Base-by-base conservation (phyloP, 768 basidiomycete genomes). In the Leccinum subgranulosum region DNA sequence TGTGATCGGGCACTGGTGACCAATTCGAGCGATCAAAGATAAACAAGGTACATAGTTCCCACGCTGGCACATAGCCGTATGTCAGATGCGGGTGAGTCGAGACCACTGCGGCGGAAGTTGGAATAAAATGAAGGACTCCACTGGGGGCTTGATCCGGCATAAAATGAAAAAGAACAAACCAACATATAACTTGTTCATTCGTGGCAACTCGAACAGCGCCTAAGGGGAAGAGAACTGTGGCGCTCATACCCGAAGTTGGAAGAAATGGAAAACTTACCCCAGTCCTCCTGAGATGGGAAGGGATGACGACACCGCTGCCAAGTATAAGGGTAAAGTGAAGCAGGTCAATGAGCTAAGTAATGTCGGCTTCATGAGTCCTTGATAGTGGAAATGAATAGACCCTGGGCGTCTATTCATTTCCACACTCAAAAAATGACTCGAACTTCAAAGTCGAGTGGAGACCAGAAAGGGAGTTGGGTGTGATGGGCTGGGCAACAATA, bases 1-100 rank as follows among this genome's bases (percentile, higher is more conserved):
- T 68, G 55, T 8, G 66, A 72, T 71, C 69, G 67, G 61, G 62
- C n/a, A 25, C 60, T 61, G 65, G 70, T 70, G 69, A 68, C 68
- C 47, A 51, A 70, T 59, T 25, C 28, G 41, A 53, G 29, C 27
- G 39, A 62, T 53, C 57, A 33, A 41, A 2, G 19, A 49, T 31
- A 6, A 10, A 17, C 0, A 57, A 51, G 55, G 61, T 15, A 33
- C 31, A 33, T 33, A 0, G 1, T 55, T 66, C 61, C 19, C 67
- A 62, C 65, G 14, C 41, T 1, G 9, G 41, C 15, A 27, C 61
- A 58, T 53, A 46, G 49, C 41, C 41, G 39, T 27, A 4, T 34
- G 9, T 36, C 34, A 23, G 36, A n/a, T 39, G 19, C 47, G 9
- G 4, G n/a, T 41, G 48, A 27, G 48, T 45, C 39, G 55, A 43